Base-by-base conservation (phyloP, 768 basidiomycete species). In the Kockovaella imperatae region DNA sequence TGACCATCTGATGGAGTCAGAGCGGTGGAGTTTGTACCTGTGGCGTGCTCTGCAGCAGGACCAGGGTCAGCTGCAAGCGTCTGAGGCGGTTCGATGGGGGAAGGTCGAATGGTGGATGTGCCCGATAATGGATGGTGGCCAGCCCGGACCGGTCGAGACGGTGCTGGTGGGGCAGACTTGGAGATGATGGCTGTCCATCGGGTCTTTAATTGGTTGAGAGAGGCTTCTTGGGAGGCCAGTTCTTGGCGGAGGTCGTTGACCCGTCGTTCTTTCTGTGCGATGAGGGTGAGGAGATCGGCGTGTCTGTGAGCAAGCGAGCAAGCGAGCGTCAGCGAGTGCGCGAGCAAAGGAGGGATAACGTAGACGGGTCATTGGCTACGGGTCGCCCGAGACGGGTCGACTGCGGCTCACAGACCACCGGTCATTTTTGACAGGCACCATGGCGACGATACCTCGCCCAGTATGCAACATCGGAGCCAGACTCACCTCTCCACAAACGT, bases 401-500 rank as follows among this genome's bases (percentile, higher is more conserved):
- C n/a, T n/a, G n/a, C n/a, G n/a, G n/a, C n/a, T n/a, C n/a, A n/a
- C n/a, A n/a, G n/a, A n/a, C n/a, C n/a, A n/a, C n/a, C n/a, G n/a
- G n/a, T n/a, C n/a, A n/a, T n/a, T n/a, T n/a, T n/a, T n/a, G n/a
- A n/a, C n/a, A n/a, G n/a, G n/a, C n/a, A n/a, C n/a, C n/a, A n/a
- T n/a, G n/a, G n/a, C n/a, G 31, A 10, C 31, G 31, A 32, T 10
- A 32, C 10, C 11, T 23, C 40, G 6, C 25, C 18, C 10, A 25
- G 7, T 18, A 18, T 3, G 23, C 20, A 26, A 10, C 11, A 34
- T 14, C 30, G 20, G 15, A 17, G 17, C 20, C 11, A 31, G 3
- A 52, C 60, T 55, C 47, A 65, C 63, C 50, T 61, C 20, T 65
- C 63, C 1, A 57, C 49, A 50, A 65, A 36, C 0, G 60, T 65